These are phyloP conservation scores for Asterochloris sp. DNA, from an alignment of 139 green algal genomes.

Conservation along the genomic window DNA sequence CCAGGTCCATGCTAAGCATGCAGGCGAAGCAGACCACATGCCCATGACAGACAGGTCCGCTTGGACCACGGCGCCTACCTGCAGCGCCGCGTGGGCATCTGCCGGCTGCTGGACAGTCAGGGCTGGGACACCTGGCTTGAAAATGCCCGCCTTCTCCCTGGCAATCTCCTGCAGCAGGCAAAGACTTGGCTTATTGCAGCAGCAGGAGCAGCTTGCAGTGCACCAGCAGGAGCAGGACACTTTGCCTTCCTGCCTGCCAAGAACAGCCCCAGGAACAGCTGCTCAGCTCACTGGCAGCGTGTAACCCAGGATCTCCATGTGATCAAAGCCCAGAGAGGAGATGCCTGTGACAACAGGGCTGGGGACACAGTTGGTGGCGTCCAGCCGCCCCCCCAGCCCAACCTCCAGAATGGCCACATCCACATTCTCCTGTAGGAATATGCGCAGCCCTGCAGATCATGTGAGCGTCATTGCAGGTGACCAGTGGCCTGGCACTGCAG, in stretches of 20 bases:
- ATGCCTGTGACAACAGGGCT: conserved; percentile 69
- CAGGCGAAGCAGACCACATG: background rate
- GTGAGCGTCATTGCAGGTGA: background rate
- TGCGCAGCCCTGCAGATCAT: conserved; percentile 38
- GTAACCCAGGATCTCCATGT: conserved; percentile 80
- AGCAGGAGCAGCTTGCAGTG: background rate
- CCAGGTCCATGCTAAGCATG: background rate
- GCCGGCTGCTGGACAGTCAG: conserved; percentile 74
- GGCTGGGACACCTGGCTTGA: conserved; percentile 66
- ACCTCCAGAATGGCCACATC: conserved; percentile 95
- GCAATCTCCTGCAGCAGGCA: conserved; percentile 70
- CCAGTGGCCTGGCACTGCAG: too few relatives aligned
- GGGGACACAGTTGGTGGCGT: conserved; percentile 89
- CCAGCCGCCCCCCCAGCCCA: conserved; percentile 90
- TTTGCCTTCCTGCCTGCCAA: background rate
- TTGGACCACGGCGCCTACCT: background rate
- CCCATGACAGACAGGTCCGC: background rate
- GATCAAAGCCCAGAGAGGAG: conserved; percentile 89
- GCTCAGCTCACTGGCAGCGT: conserved; percentile 64
- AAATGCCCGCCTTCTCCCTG: conserved; percentile 93
- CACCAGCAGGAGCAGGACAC: background rate
- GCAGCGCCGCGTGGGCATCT: conserved; percentile 75
- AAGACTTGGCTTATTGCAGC: too few relatives aligned
- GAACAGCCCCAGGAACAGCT: background rate
- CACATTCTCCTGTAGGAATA: conserved; percentile 62